A percentile compares a stretch with the other conserved stretches of the same genome.
Evolutionary conservation across 2,329 filamentous ascomycete species (phyloP).

Genomic region (Arachnomyces sp.): DNA sequence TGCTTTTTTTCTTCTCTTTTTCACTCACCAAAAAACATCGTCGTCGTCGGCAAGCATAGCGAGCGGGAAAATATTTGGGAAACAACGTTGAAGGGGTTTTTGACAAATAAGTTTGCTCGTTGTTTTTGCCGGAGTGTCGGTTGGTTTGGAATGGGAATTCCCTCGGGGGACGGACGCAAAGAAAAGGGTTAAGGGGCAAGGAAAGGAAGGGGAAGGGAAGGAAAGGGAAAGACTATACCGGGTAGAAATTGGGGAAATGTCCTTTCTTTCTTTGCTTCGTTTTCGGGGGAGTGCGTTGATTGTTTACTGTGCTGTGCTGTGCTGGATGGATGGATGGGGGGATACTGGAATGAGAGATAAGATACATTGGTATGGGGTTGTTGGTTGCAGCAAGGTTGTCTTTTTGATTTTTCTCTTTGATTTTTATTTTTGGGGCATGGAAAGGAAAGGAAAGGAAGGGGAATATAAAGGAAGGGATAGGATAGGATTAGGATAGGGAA

Average conservation of each 20-base stretch:
- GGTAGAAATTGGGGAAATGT: too few species aligned
- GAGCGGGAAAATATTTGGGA: conserved; percentile 4
- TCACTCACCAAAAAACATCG: conserved; percentile 1
- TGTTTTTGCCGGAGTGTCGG: neutral
- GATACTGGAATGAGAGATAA: conserved; percentile 5
- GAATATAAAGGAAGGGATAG: conserved; percentile 4
- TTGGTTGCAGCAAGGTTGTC: too few species aligned
- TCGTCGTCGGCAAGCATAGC: conserved; percentile 14
- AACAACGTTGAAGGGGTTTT: neutral
- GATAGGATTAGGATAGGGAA: conserved; percentile 1
- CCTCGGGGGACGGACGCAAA: too few species aligned
- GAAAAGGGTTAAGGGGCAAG: too few species aligned
- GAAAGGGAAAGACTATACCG: neutral
- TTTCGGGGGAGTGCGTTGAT: too few species aligned
- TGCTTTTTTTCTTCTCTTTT: conserved; percentile 3
- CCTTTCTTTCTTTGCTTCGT: too few species aligned
- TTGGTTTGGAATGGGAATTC: conserved; percentile 6
- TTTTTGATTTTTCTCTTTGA: too few species aligned
- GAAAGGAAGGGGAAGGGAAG: conserved; percentile 3
- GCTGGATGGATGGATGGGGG: conserved; percentile 3
- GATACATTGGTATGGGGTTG: conserved; percentile 3
- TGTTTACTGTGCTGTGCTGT: too few species aligned
- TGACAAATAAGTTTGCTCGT: conserved; percentile 1
- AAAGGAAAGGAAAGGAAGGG: conserved; percentile 7
- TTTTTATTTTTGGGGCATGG: conserved; percentile 1